Base-by-base conservation (phyloP, 768 basidiomycete genomes). In the Trametes villosa region DNA sequence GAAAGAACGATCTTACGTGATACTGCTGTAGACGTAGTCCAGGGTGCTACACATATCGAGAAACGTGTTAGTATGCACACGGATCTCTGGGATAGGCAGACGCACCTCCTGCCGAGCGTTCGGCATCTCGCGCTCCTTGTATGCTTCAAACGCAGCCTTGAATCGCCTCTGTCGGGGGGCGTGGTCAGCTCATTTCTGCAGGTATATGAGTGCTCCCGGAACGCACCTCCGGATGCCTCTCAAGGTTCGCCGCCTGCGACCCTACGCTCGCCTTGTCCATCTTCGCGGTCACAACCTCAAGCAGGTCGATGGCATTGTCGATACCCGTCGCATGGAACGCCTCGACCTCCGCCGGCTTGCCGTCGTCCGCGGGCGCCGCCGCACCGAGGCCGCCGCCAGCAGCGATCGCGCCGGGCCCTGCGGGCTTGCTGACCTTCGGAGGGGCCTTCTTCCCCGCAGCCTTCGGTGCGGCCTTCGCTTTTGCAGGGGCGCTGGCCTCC, bases 221-320 rank as follows among this genome's bases (percentile, higher is more conserved):
- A n/a, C n/a, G n/a, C n/a, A 94, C 93, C 86, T 97, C 95, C 52
- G 95, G 95, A 81, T 97, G 95, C 55, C 82, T 83, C 77, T 97
- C 94, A 34, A 97, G 83, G 38, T 84, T 82, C 52, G 92, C 92
- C 15, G 95, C 94, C 73, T 91, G 89, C 59, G 87, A 85, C 0
- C 95, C 94, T 33, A 96, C 79, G 66, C 91, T 92, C 1, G 92
- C 92, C 77, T 96, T 96, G 74, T 96, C 95, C 84, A 85, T 88
- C 81, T 94, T 95, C 3, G 92, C 91, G 47, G 86, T 96, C 27
- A 96, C 93, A 4, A 94, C 83, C 59, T 93, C 91, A 62, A 97
- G 73, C 55, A 96, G 80, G 74, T 98, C 95, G 51, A 98, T 72
- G 9, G 92, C 94, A 71, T 93, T 89, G 70, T 98, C 95, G 53